Evolutionary conservation across 495 filamentous ascomycete genomes (phyloP).

Genomic region (Aspergillus campestris): DNA sequence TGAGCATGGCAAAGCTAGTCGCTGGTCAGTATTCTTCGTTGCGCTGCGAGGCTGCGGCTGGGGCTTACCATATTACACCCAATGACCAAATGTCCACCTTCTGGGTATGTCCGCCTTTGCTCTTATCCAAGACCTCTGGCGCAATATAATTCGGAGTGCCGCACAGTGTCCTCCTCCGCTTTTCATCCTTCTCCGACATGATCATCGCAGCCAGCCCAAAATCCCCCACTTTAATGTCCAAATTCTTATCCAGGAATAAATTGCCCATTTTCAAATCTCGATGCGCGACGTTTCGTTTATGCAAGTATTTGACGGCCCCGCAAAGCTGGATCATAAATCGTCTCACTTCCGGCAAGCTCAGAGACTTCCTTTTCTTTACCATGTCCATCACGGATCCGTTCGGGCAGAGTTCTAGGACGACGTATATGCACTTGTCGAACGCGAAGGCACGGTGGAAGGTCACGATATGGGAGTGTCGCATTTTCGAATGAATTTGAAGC

Average conservation of each 20-base stretch:
- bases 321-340: slow-evolving; percentile 89
- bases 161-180: slow-evolving; percentile 81
- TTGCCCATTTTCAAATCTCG: slow-evolving; percentile 97
- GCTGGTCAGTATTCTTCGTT: neutral
- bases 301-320: slow-evolving; percentile 95
- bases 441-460: slow-evolving; percentile 92
- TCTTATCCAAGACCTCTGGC: slow-evolving; percentile 75
- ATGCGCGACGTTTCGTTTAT: slow-evolving; percentile 89
- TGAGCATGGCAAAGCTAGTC: slow-evolving; percentile 73
- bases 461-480: slow-evolving; percentile 90
- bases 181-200: slow-evolving; percentile 75
- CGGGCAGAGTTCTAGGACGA: slow-evolving; percentile 86
- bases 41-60: too few species aligned
- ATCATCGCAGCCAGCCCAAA: slow-evolving; percentile 94
- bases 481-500: slow-evolving; percentile 94
- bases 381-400: slow-evolving; percentile 99
- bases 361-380: slow-evolving; percentile 76
- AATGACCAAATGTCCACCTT: slow-evolving; percentile 96
- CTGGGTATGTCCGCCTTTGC: slow-evolving; percentile 79
- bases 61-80: slow-evolving; percentile 81
- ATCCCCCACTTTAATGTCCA: slow-evolving; percentile 97
- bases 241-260: slow-evolving; percentile 87
- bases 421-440: slow-evolving; percentile 79
- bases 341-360: slow-evolving; percentile 86
- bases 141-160: slow-evolving; percentile 99